phyloP scores from a whole-genome alignment of 495 filamentous ascomycete species.

The Trypethelium eluteriae region DNA sequence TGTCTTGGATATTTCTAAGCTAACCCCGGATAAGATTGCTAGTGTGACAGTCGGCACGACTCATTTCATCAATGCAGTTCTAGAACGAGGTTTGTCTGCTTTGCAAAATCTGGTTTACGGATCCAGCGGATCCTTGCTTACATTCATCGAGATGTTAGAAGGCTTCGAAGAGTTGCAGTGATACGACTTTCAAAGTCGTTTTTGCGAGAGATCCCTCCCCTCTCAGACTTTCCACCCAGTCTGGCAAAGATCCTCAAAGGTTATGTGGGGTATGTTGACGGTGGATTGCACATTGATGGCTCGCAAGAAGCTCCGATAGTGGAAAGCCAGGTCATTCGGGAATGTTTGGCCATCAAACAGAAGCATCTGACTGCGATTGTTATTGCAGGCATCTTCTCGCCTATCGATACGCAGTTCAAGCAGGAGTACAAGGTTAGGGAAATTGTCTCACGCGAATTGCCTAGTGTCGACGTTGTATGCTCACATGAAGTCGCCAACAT shows the following conservation, averaged over 20 bases:
- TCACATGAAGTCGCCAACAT: slow-evolving; percentile 43
- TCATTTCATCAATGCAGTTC: slow-evolving; percentile 57
- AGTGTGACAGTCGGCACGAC: slow-evolving; percentile 58
- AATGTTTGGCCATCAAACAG: slow-evolving; percentile 39
- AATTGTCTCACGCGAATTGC: slow-evolving; percentile 40
- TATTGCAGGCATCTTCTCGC: slow-evolving; percentile 51
- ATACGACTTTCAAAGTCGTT: slow-evolving; percentile 49
- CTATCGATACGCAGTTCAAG: slow-evolving; percentile 44
- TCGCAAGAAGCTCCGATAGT: slow-evolving; percentile 41
- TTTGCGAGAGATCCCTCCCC: slow-evolving; percentile 49
- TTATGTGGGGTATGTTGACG: slow-evolving; percentile 40
- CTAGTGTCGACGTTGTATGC: slow-evolving; percentile 41
- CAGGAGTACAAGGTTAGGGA: slow-evolving; percentile 45
- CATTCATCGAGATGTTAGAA: slow-evolving; percentile 35
- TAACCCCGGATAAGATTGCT: slow-evolving; percentile 40
- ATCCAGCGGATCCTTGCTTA: background rate
- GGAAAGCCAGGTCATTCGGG: slow-evolving; percentile 38
- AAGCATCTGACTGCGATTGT: slow-evolving; percentile 46
- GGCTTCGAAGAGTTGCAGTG: slow-evolving; percentile 48
- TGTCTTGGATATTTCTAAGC: slow-evolving; percentile 39
- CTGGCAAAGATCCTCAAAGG: slow-evolving; percentile 39
- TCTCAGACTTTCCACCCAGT: slow-evolving; percentile 38
- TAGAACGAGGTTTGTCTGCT: slow-evolving; percentile 34
- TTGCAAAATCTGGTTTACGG: background rate
- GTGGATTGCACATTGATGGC: slow-evolving; percentile 47